Base-by-base conservation (phyloP, 164 flowering plant species). In the Platanus orientalis region DNA sequence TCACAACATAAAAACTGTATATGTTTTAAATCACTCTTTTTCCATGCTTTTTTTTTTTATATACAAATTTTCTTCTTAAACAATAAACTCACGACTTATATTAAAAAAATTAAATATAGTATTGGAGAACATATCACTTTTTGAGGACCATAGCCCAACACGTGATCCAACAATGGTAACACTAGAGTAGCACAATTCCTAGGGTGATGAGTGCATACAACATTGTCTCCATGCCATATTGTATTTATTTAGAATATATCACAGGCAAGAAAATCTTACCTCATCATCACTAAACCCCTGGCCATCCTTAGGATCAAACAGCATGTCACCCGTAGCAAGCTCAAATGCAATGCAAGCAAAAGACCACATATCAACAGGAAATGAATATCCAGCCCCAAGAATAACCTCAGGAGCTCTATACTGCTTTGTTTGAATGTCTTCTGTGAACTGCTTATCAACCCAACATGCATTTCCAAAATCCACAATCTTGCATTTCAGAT, bases 391-490 rank as follows among this genome's bases (percentile, higher is more conserved):
- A 51, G 94, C 68, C 48, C 76, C 82, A 14, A 93, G 71, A 64
- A 93, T 78, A 62, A 90, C 95, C 76, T 93, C 98, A 60, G 98
- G 98, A 68, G 98, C 92, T 77, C 96, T 82, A 67, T 93, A 93
- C 71, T 93, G 97, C 74, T 96, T 81, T 25, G 98, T 93, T 62
- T 93, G 98, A 71, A 93, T 89, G 28, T 87, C 97, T 39, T 83
- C 88, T 29, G 83, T 70, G 64, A 89, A 76, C 50, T 76, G 87
- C 64, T 80, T 81, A 76, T 87, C 90, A 11, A 66, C 86, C 96
- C 95, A 85, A 70, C 97, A 89, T 40, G 98, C 97, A 83, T 90
- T 93, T 51, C 98, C 98, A 77, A 93, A 89, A 76, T 93, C 98
- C 65, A 93, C 98, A 68, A 93, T 65, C 75, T 93, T 93, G 71